Conservation (phyloP, 306 rosid genomes). For the Lathyrus sativus region DNA sequence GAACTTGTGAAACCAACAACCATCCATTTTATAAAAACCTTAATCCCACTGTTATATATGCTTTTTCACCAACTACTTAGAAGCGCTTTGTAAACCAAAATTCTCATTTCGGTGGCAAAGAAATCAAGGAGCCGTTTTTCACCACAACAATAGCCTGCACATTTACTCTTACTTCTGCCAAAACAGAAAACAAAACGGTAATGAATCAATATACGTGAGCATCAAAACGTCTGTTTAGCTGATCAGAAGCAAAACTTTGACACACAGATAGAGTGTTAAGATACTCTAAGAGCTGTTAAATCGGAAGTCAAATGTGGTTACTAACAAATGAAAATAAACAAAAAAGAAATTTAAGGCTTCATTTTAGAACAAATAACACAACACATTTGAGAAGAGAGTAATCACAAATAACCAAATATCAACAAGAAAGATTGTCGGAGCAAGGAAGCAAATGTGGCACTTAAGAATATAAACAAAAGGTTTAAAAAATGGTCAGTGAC, state of each 20-base stretch:
- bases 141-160: slow-evolving; percentile 39
- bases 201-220: slow-evolving; percentile 17
- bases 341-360: slow-evolving; percentile 8
- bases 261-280: slow-evolving; percentile 3
- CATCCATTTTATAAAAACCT: slow-evolving; percentile 60
- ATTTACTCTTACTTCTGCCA: slow-evolving; percentile 43
- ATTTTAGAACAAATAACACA: slow-evolving; percentile 14
- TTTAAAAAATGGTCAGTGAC: too few species aligned
- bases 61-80: slow-evolving; percentile 43
- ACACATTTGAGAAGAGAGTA: slow-evolving; percentile 1
- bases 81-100: slow-evolving; percentile 25
- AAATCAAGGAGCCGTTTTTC: slow-evolving; percentile 36
- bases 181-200: slow-evolving; percentile 35
- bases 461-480: slow-evolving; percentile 10
- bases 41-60: slow-evolving; percentile 32
- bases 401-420: slow-evolving; percentile 26
- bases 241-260: slow-evolving; percentile 25
- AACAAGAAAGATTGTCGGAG: slow-evolving; percentile 8
- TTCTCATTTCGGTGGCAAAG: slow-evolving; percentile 38
- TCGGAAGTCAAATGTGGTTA: slow-evolving; percentile 1
- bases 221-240: slow-evolving; percentile 1
- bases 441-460: slow-evolving; percentile 24
- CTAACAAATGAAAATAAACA: slow-evolving; percentile 9
- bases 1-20: slow-evolving; percentile 73
- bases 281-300: slow-evolving; percentile 22